These are phyloP conservation scores for Lactarius sp. DNA, from an alignment of 768 basidiomycete species.

Conservation along the genomic window DNA sequence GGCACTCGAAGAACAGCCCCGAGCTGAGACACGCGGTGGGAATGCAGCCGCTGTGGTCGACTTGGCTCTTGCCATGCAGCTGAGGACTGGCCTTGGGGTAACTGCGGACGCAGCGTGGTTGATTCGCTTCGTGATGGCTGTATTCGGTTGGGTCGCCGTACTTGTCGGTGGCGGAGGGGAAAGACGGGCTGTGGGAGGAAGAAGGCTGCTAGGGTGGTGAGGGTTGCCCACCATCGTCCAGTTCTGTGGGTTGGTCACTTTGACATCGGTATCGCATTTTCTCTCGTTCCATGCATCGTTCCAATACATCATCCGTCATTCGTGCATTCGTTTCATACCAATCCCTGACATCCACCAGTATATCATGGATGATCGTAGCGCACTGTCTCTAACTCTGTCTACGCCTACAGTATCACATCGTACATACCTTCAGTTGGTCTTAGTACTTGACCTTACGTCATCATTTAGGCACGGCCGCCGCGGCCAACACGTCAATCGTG, in stretches of 20 bases:
- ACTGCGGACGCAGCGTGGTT: slow-evolving; percentile 76
- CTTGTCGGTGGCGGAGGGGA: slow-evolving; percentile 33
- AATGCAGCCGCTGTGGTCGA: slow-evolving; percentile 45
- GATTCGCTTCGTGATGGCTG: slow-evolving; percentile 72
- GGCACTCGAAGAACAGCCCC: slow-evolving; percentile 19
- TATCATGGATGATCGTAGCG: slow-evolving; percentile 1
- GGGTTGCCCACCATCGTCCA: neutral
- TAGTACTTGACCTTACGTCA: slow-evolving; percentile 7
- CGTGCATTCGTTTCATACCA: slow-evolving; percentile 7
- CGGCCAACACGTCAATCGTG: neutral
- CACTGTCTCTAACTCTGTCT: neutral
- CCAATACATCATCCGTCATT: neutral
- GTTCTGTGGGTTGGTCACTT: neutral
- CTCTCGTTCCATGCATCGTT: neutral
- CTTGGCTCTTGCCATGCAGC: slow-evolving; percentile 72
- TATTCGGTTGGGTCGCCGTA: slow-evolving; percentile 74
- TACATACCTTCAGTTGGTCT: neutral
- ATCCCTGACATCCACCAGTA: neutral
- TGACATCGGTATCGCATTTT: neutral
- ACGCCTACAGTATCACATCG: too few species aligned
- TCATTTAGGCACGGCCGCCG: neutral
- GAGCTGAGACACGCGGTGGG: slow-evolving; percentile 33
- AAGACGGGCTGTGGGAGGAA: slow-evolving; percentile 8
- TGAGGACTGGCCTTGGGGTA: slow-evolving; percentile 63
- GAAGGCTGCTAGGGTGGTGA: slow-evolving; percentile 15